phyloP scores from a whole-genome alignment of 768 basidiomycete genomes.

The Calocera cornea region DNA sequence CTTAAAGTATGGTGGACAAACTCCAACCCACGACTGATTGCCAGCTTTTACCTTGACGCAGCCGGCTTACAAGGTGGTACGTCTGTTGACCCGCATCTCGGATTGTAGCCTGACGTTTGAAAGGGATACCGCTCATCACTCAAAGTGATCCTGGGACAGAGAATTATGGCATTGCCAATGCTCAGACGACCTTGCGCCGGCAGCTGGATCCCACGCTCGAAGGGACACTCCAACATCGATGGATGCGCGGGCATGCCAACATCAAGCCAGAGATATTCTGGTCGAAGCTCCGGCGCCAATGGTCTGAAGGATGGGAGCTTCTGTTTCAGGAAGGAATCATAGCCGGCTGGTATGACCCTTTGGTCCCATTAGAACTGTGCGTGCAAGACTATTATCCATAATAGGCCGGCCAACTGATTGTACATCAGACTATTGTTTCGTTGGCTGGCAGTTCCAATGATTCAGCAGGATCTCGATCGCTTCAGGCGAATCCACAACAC shows the following conservation, averaged over 20 bases:
- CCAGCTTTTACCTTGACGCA: neutral
- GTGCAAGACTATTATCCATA: neutral
- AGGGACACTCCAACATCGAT: slow-evolving; percentile 32
- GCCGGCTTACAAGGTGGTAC: neutral
- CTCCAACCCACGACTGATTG: neutral
- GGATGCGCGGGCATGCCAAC: slow-evolving; percentile 27
- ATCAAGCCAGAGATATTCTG: slow-evolving; percentile 34
- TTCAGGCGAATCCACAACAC: slow-evolving; percentile 20
- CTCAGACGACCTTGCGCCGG: slow-evolving; percentile 30
- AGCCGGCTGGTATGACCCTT: slow-evolving; percentile 11
- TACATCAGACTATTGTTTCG: slow-evolving; percentile 29
- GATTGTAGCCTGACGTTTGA: slow-evolving; percentile 18
- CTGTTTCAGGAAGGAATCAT: slow-evolving; percentile 24
- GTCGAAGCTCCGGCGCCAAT: slow-evolving; percentile 21
- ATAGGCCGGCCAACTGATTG: neutral
- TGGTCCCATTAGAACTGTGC: neutral
- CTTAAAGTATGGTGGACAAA: neutral
- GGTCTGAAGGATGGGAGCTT: slow-evolving; percentile 27
- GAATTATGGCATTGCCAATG: slow-evolving; percentile 36
- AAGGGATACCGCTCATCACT: slow-evolving; percentile 27
- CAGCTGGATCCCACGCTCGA: slow-evolving; percentile 27
- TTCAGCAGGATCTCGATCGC: slow-evolving; percentile 29
- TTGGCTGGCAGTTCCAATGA: slow-evolving; percentile 31
- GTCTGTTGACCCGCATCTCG: slow-evolving; percentile 21
- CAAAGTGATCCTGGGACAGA: slow-evolving; percentile 34